Base-by-base conservation (phyloP, 1,284 basidiomycete genomes). In the Rhodotorula mucilaginosa region DNA sequence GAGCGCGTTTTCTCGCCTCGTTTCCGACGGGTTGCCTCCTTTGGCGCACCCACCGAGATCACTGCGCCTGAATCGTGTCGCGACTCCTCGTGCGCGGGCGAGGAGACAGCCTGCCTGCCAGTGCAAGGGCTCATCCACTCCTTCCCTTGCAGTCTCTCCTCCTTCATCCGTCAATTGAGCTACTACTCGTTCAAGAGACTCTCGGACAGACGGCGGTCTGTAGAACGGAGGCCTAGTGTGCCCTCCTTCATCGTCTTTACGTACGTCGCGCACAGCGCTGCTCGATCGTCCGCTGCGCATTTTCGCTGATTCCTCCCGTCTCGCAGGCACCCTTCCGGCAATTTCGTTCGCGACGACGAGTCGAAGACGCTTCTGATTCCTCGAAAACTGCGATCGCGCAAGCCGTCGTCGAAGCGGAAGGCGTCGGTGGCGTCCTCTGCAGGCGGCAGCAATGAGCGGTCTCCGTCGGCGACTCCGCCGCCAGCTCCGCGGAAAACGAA, bases 111-210 rank as follows among this genome's bases (percentile, higher is more conserved):
- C 19, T 19, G 18, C 49, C 49, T 51, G 49, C 15, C 21, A 10
- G 49, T n/a, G 49, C 49, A 51, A 19, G 6, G 49, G 23, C 44
- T 44, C 16, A 13, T 21, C 19, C 44, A 23, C 49, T n/a, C 29
- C 29, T 51, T 6, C 23, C 44, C 47, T 3, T 10, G 21, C 58
- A 72, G 70, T 29, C 61, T 72, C 13, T 65, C 70, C 16, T 68
- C 67, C 18, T 72, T 72, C 61, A 66, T 72, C 57, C 70, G 70
- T 44, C 70, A 72, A 47, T 51, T 72, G 2, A 61, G 57, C 23
- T 72, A 72, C 64, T 72, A 72, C 61, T 63, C 67, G 18, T 72
- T 72, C 70, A 72, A 72, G 58, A 67, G 70, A 2, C 64, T 72
- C 26, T 63, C 64, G 10, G 70, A 72, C 46, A 57, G 70, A 7